A percentile compares a stretch with the other conserved stretches of the same genome.
Conservation (phyloP, 192 early-diverging fungal species). For the Backusella luteola region DNA sequence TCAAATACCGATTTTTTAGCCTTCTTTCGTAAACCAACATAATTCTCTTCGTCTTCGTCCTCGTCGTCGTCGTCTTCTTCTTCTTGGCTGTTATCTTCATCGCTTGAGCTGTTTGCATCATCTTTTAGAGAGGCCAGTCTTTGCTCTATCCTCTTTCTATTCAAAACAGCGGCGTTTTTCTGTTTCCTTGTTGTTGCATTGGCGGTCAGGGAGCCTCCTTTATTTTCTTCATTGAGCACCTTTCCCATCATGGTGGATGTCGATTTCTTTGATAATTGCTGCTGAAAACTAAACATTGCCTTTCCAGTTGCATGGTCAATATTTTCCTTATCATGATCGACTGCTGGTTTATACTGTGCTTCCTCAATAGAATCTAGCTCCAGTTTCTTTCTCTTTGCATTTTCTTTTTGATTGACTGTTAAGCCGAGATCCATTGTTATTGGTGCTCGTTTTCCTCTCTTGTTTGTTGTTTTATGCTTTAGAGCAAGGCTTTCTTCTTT, state of each 20-base stretch:
- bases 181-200: not conserved
- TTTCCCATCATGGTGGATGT: slow-evolving; percentile 21
- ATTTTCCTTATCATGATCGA: slow-evolving; percentile 14
- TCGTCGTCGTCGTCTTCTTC: slow-evolving; percentile 21
- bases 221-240: not conserved
- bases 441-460: not conserved
- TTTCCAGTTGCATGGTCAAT: slow-evolving; percentile 14
- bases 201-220: not conserved
- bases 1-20: slow-evolving; percentile 20
- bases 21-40: slow-evolving; percentile 14
- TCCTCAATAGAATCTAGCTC: not conserved
- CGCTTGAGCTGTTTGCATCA: slow-evolving; percentile 29
- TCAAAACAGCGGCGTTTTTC: not conserved
- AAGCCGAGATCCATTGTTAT: slow-evolving; percentile 11
- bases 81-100: slow-evolving; percentile 28
- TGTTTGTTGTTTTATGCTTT: not conserved
- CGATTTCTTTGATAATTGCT: not conserved
- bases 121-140: slow-evolving; percentile 28
- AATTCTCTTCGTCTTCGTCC: slow-evolving; percentile 33
- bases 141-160: not conserved
- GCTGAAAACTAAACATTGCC: slow-evolving; percentile 9
- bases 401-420: not conserved
- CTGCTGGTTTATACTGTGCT: not conserved
- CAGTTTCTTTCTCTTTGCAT: not conserved
- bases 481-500: slow-evolving; percentile 36